A percentile compares a stretch with the other conserved stretches of the same genome.
Conservation (phyloP, 805 yeast genomes). For the Lipomyces sp. region DNA sequence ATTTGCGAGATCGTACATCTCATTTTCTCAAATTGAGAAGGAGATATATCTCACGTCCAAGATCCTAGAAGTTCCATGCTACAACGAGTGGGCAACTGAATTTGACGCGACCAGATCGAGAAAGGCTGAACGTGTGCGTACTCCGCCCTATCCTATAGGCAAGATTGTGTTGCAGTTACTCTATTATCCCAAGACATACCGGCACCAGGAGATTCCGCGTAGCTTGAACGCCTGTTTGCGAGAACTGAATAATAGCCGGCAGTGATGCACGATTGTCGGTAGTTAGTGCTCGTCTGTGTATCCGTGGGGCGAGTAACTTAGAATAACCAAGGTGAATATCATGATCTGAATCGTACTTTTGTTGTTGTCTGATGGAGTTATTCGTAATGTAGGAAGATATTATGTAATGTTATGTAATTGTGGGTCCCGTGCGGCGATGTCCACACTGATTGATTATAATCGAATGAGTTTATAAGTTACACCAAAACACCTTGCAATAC, state of each 20-base stretch:
- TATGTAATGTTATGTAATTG: not conserved
- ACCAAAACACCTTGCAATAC: too few species aligned
- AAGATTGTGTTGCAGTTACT: conserved; percentile 69
- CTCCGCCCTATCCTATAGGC: conserved; percentile 66
- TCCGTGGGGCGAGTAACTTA: not conserved
- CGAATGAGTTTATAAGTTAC: not conserved
- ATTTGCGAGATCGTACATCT: conserved; percentile 76
- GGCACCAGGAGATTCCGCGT: conserved; percentile 68
- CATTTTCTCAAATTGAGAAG: conserved; percentile 61
- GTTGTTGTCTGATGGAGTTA: too few species aligned
- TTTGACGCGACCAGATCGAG: conserved; percentile 22
- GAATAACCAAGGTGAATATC: not conserved
- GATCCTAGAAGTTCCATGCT: conserved; percentile 62
- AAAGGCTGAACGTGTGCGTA: conserved; percentile 42
- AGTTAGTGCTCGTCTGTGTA: not conserved
- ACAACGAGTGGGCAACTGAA: conserved; percentile 77
- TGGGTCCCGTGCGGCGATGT: not conserved
- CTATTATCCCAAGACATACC: conserved; percentile 66
- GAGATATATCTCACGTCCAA: conserved; percentile 59
- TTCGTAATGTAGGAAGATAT: not conserved
- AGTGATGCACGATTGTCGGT: not conserved
- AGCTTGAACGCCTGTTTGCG: conserved; percentile 54
- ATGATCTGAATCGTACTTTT: not conserved
- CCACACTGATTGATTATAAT: not conserved
- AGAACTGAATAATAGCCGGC: conserved; percentile 17